Percentiles rank a stretch among this genome's conserved stretches.
Evolutionary conservation across 208 protist species (phyloP).

Genomic region (Naegleria fowleri): DNA sequence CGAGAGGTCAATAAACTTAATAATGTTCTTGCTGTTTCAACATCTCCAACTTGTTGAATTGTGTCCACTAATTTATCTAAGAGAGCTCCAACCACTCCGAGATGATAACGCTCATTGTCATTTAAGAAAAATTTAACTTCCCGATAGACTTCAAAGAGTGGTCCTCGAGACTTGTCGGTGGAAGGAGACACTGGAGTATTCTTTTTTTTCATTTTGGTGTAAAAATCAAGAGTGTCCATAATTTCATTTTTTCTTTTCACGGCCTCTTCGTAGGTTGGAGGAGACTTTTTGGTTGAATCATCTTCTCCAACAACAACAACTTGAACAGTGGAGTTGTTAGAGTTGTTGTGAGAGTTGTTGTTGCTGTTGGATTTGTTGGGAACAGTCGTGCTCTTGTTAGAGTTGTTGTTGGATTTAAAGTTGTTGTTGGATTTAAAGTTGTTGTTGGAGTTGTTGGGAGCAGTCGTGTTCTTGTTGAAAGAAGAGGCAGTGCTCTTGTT

Average conservation of each 20-base stretch:
- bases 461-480: too few relatives aligned
- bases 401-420: too few relatives aligned
- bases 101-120: not conserved
- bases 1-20: not conserved
- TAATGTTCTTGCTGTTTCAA: not conserved
- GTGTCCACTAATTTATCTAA: not conserved
- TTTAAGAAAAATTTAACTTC: not conserved
- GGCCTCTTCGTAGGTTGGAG: not conserved
- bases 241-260: not conserved
- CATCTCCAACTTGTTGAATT: not conserved
- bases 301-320: too few relatives aligned
- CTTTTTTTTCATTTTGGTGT: not conserved
- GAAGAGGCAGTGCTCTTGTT: too few relatives aligned
- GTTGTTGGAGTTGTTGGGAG: too few relatives aligned
- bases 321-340: too few relatives aligned
- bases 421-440: too few relatives aligned
- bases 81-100: not conserved
- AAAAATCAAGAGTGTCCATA: not conserved
- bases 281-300: too few relatives aligned
- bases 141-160: not conserved
- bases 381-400: too few relatives aligned
- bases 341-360: too few relatives aligned
- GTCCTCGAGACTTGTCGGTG: not conserved
- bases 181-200: not conserved
- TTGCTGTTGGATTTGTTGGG: too few relatives aligned